A percentile compares a stretch with the other conserved stretches of the same genome.
phyloP scores from a whole-genome alignment of 805 yeast genomes.

The Wickerhamomyces strasburgensis region DNA sequence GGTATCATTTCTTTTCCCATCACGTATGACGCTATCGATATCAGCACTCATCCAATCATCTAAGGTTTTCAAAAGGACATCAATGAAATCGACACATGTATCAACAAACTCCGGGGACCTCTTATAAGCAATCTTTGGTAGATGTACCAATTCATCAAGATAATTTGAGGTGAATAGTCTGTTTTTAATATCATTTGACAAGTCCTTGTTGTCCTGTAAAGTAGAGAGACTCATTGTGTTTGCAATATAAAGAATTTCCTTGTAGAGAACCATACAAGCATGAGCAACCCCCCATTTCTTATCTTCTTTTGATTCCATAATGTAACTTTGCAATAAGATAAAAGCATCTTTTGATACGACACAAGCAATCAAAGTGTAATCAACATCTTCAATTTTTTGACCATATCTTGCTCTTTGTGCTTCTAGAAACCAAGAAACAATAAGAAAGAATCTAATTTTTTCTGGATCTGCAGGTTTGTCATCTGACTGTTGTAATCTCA shows the following conservation, averaged over 20 bases:
- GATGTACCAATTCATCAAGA: slow-evolving; percentile 46
- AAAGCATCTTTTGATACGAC: slow-evolving; percentile 60
- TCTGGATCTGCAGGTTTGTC: neutral
- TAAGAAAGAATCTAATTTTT: slow-evolving; percentile 44
- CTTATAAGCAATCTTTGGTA: slow-evolving; percentile 61
- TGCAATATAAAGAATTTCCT: slow-evolving; percentile 49
- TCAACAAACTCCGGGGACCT: slow-evolving; percentile 59
- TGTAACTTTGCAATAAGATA: slow-evolving; percentile 35
- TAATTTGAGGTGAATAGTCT: slow-evolving; percentile 68
- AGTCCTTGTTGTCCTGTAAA: slow-evolving; percentile 42
- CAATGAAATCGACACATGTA: slow-evolving; percentile 59
- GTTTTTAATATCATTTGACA: slow-evolving; percentile 56
- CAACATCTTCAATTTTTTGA: slow-evolving; percentile 24
- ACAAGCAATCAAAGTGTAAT: slow-evolving; percentile 44
- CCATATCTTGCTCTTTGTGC: slow-evolving; percentile 46
- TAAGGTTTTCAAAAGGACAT: slow-evolving; percentile 59
- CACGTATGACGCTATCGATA: slow-evolving; percentile 41
- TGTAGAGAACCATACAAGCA: slow-evolving; percentile 63
- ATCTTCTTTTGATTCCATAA: slow-evolving; percentile 2
- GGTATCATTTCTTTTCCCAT: slow-evolving; percentile 34
- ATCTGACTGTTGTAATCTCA: slow-evolving; percentile 36
- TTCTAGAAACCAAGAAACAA: slow-evolving; percentile 71
- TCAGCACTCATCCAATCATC: slow-evolving; percentile 61
- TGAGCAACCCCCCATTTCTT: slow-evolving; percentile 54
- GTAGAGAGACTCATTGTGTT: slow-evolving; percentile 36